Base-by-base conservation (phyloP, 768 basidiomycete species). In the Suillus luteus region DNA sequence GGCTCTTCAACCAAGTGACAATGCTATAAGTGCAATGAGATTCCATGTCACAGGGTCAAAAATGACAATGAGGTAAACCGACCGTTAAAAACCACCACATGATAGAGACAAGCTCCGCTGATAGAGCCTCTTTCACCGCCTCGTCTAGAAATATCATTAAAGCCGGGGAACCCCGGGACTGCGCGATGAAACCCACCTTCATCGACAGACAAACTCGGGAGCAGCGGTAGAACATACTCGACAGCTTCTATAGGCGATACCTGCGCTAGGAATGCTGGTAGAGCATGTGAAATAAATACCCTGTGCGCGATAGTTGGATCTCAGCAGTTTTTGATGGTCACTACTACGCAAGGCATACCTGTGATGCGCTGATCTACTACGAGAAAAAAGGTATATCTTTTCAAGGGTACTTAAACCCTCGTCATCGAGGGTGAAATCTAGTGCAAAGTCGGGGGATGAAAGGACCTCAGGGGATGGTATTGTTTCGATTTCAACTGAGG, bases 71-170 rank as follows among this genome's bases (percentile, higher is more conserved):
- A 62, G 54, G 46, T n/a, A 15, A 62, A 66, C 73, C 62, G 67
- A 87, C 87, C 62, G 88, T 86, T 69, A 93, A 88, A 77, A 96
- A 98, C 88, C 93, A 96, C 94, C 94, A 97, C 55, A 97, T 85
- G 68, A 96, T 85, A 58, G 84, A 79, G 43, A 92, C 87, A 11
- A 99, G 80, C 67, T 92, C 89, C 2, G 86, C 82, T 1, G 92
- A 89, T 27, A 97, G 86, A 7, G 93, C 92, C 74, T 96, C 95
- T 73, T 92, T 92, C 60, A 97, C 93, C 52, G 82, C 74, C 71
- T 96, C 95, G 65, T 96, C 95, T 93, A 70, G 15, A 40, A 64
- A 55, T 41, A 66, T 48, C 55, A 38, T 62, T 69, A 10, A 74
- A 62, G 38, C 17, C 55, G 51, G 1, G 46, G 19, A 40, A 19